Evolutionary conservation across 2,329 filamentous ascomycete species (phyloP), one percentile per base, ranked within the genome.

Genomic region (Beauveria medogensis): DNA sequence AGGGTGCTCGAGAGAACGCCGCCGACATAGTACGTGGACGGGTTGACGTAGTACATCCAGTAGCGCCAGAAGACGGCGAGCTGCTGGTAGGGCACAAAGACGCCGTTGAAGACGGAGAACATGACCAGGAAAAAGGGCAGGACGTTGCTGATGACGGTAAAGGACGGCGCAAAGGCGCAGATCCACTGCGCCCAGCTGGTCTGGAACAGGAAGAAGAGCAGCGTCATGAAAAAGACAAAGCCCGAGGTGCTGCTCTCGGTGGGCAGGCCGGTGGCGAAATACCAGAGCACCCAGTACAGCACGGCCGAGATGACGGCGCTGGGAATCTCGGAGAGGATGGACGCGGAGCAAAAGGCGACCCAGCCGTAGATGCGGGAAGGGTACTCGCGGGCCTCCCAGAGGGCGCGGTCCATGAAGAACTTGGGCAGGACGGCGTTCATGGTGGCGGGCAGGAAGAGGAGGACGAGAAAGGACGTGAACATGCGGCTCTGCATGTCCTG

Each of bases 131-230:
- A 91, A 77, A 92, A 91, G 1, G 89, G 89, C 5, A 91, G 77
- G 24, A 87, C 75, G 68, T 92, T 91, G 48, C 84, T 85, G 65
- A 92, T 91, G 64, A 91, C 88, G 0, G 88, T 90, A 74, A 91
- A 91, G 46, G 80, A 86, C 0, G 90, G 89, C 0, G 90, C 88
- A 72, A 92, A 92, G 0, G 91, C 90, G 64, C 86, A 89, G 66
- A 94, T 91, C 89, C 89, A 93, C 70, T 92, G 90, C 22, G 88
- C 91, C 89, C 87, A 92, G 65, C 80, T 85, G 37, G 81, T 82
- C 71, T 86, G 82, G 79, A 92, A 92, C 8, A 92, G 72, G 77
- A 86, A 91, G 75, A 92, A 92, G 0, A 93, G 79, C 68, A 92
- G 75, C 0, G 83, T 83, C 87, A 94, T 92, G 28, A 93, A 74